Percentiles rank a stretch among this genome's conserved stretches.
Evolutionary conservation across 2,329 filamentous ascomycete species (phyloP).

Genomic region (Alternaria panax): DNA sequence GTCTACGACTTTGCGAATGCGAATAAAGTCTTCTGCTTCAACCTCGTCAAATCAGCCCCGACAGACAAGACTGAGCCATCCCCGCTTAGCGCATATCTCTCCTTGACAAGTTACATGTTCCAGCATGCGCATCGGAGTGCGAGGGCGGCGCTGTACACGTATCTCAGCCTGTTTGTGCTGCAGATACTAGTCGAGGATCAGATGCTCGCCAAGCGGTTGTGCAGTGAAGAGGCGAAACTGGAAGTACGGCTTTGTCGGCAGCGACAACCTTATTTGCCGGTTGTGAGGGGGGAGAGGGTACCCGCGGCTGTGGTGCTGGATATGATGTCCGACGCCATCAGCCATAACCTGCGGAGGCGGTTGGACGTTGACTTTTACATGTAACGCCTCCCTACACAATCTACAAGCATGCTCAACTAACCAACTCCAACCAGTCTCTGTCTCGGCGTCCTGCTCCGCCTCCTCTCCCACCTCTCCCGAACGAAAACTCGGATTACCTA

Average conservation of each 20-base stretch:
- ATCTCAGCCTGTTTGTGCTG: constrained; percentile 83
- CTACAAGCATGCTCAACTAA: too few relatives aligned
- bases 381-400: constrained; percentile 38
- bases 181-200: constrained; percentile 88
- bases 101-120: constrained; percentile 88
- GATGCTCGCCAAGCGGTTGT: constrained; percentile 80
- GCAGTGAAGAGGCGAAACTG: constrained; percentile 76
- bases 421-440: too few relatives aligned
- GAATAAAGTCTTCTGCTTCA: constrained; percentile 94
- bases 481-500: constrained; percentile 82
- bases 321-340: constrained; percentile 87
- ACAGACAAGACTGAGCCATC: constrained; percentile 71
- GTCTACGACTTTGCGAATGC: constrained; percentile 93
- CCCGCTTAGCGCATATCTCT: constrained; percentile 83
- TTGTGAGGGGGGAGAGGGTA: constrained; percentile 74
- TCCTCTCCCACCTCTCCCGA: constrained; percentile 83
- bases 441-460: constrained; percentile 80
- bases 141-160: constrained; percentile 80
- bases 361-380: constrained; percentile 87
- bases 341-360: constrained; percentile 87
- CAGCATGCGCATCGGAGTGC: constrained; percentile 89
- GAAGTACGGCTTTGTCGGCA: constrained; percentile 87
- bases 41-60: constrained; percentile 71
- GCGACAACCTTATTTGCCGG: constrained; percentile 81
- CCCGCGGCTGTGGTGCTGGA: constrained; percentile 82